Evolutionary conservation across 768 basidiomycete species (phyloP).

Genomic region (Mycena kentingensis): DNA sequence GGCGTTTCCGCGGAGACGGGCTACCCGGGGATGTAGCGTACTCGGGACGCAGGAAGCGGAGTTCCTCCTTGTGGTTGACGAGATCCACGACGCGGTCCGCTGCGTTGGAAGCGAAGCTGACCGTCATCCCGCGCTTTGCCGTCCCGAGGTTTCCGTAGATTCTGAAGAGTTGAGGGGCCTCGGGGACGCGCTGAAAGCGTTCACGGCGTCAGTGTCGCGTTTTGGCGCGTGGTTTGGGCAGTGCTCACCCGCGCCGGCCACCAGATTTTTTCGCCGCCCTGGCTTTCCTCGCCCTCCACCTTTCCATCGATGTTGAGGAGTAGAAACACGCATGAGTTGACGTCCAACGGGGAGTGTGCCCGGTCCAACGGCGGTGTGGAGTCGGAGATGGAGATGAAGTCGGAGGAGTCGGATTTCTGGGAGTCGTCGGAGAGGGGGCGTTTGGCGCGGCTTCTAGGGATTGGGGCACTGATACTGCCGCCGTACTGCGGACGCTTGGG

Average conservation of each 20-base stretch:
- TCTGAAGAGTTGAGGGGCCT: constrained; percentile 26
- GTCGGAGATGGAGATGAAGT: constrained; percentile 24
- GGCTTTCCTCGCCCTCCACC: constrained; percentile 28
- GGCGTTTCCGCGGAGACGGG: constrained; percentile 49
- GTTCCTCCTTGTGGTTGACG: constrained; percentile 30
- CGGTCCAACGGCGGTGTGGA: background rate
- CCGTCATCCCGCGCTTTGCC: background rate
- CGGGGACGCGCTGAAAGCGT: constrained; percentile 13
- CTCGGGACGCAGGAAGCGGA: constrained; percentile 40
- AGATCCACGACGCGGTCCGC: constrained; percentile 24
- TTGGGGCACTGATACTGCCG: background rate
- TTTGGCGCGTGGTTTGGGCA: constrained; percentile 9
- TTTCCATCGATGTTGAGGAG: constrained; percentile 44
- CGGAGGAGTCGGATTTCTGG: constrained; percentile 19
- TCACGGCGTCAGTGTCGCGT: constrained; percentile 5
- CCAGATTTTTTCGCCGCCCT: constrained; percentile 48
- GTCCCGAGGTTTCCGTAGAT: constrained; percentile 27
- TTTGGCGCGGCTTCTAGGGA: background rate
- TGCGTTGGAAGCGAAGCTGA: too few relatives aligned
- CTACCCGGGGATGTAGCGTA: constrained; percentile 22
- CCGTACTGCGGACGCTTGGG: background rate
- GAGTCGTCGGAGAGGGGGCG: constrained; percentile 7
- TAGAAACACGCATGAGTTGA: constrained; percentile 52
- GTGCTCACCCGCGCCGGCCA: constrained; percentile 69
- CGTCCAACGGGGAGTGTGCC: constrained; percentile 5